A percentile compares a stretch with the other conserved stretches of the same genome.
These are phyloP conservation scores for Corylus heterophylla DNA, from an alignment of 306 rosid genomes.

Conservation along the genomic window DNA sequence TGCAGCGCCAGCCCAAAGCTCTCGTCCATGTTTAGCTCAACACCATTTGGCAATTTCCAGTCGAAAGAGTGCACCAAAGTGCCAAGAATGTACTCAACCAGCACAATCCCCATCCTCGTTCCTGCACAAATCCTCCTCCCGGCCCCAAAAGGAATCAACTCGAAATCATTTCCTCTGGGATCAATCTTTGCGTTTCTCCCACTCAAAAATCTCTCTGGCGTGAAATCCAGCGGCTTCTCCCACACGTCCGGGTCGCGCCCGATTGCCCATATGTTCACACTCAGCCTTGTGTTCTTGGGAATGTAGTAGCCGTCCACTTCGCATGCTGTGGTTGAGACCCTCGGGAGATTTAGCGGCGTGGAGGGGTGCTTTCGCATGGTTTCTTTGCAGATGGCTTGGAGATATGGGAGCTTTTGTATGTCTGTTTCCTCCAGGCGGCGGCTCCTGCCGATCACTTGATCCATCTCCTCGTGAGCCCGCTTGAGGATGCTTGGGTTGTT, in stretches of 20 bases:
- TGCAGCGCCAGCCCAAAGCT: constrained; percentile 48
- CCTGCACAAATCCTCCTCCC: constrained; percentile 58
- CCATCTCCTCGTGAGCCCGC: constrained; percentile 48
- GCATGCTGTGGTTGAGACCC: constrained; percentile 37
- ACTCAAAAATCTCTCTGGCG: constrained; percentile 39
- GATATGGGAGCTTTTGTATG: constrained; percentile 37
- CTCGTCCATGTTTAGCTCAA: constrained; percentile 47
- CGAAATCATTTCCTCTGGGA: constrained; percentile 45
- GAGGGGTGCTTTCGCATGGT: constrained; percentile 51
- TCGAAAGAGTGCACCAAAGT: constrained; percentile 51
- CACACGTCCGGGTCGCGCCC: constrained; percentile 55
- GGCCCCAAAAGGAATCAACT: constrained; percentile 52
- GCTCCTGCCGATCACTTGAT: constrained; percentile 34
- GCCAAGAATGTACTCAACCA: constrained; percentile 43
- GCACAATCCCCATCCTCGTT: constrained; percentile 43
- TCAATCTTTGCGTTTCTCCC: constrained; percentile 36
- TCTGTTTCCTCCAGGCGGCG: constrained; percentile 40
- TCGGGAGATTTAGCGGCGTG: constrained; percentile 47
- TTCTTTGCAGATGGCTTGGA: constrained; percentile 50
- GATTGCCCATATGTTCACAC: constrained; percentile 55
- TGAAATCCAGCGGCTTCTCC: constrained; percentile 45
- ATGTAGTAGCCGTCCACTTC: constrained; percentile 47
- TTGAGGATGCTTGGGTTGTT: constrained; percentile 36
- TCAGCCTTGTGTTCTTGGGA: constrained; percentile 40
- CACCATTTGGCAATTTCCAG: constrained; percentile 42